Base-by-base conservation (phyloP, 2,329 filamentous ascomycete genomes). In the Cladosporium oxysporum region DNA sequence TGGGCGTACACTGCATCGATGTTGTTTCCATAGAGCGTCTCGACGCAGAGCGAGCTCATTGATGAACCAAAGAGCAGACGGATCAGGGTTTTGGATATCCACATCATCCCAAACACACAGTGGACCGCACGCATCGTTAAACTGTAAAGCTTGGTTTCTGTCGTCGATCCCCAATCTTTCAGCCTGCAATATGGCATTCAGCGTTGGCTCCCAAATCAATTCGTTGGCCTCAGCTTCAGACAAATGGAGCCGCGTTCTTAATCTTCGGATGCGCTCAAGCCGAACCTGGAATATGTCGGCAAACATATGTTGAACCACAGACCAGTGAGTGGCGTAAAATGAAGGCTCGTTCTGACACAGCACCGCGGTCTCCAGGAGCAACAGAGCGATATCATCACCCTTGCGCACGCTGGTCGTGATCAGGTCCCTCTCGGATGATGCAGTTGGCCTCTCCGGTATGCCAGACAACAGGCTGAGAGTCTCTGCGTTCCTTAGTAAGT, bases 1-100 rank as follows among this genome's bases (percentile, higher is more conserved):
- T 14, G 77, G 72, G 62, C 71, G 62, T 3, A 65, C 35, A 8
- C 35, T 71, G 4, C 69, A 65, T 44, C 78, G 73, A 52, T 74
- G 55, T 6, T 67, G 64, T 8, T 35, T 55, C 78, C 78, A 80
- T 0, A 79, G 58, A 5, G 70, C 53, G 58, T 80, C 68, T 57
- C 78, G 73, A 8, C 68, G 69, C 66, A 69, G 69, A 31, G 78
- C 77, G 33, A 80, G 69, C 26, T 76, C 69, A 55, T 80, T 76
- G 1, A 79, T 52, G 61, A 80, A 80, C 5, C 60, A 71, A 58
- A 74, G 75, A 0, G 71, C 73, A 1, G 75, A 71, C 3, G 69
- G 58, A 2, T 68, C 64, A 12, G 64, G 67, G 2, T 70, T 28
- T 21, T 66, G 63, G 0, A 72, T 55, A 1, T 23, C 10, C 7